A percentile compares a stretch with the other conserved stretches of the same genome.
These are phyloP conservation scores for Chaetomium cochliodes DNA, from an alignment of 495 filamentous ascomycete genomes.

Conservation along the genomic window DNA sequence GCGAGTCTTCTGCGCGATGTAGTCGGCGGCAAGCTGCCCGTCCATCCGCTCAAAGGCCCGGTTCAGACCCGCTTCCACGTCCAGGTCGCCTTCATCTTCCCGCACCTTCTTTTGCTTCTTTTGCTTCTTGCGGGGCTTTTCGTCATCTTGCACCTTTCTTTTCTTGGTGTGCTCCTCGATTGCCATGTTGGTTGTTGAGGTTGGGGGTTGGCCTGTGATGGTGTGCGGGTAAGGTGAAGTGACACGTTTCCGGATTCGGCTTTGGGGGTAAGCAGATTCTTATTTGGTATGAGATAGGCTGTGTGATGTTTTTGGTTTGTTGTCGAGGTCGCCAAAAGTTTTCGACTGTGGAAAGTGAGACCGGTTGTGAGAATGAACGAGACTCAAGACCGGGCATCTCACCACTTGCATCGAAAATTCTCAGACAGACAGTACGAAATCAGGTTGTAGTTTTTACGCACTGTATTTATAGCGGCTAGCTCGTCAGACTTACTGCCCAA, in stretches of 20 bases:
- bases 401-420: constrained; percentile 4
- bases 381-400: background rate
- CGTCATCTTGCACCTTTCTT: constrained; percentile 39
- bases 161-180: constrained; percentile 39
- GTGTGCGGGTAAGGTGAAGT: background rate
- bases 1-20: constrained; percentile 73
- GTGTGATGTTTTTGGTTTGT: background rate
- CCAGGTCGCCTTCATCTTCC: constrained; percentile 57
- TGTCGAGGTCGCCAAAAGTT: background rate
- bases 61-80: constrained; percentile 69
- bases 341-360: background rate
- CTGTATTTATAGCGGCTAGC: background rate
- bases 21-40: constrained; percentile 76
- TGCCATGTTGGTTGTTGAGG: constrained; percentile 21
- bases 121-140: constrained; percentile 38
- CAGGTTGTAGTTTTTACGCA: background rate
- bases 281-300: background rate
- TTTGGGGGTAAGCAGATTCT: background rate
- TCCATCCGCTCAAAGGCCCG: constrained; percentile 79
- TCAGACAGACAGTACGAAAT: background rate
- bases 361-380: background rate
- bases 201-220: background rate
- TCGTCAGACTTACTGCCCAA: too few species aligned
- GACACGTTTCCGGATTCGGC: background rate
- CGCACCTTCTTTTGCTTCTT: constrained; percentile 57